These are phyloP conservation scores for Pneumocystis canis DNA, from an alignment of 1,139 yeast species.

Conservation along the genomic window DNA sequence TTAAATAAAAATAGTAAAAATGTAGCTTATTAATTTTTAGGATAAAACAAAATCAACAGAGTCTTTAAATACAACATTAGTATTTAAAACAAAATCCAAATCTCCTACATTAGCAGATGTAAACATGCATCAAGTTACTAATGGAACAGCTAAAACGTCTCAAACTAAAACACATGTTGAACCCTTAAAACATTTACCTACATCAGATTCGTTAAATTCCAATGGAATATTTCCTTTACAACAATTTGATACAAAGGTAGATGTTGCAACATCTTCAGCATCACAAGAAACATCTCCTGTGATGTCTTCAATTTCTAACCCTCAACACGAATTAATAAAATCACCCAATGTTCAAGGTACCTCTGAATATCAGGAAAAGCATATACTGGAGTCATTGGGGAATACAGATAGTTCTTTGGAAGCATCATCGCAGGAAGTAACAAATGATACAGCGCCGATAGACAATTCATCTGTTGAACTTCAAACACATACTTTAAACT, in stretches of 20 bases:
- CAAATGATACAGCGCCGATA: not conserved
- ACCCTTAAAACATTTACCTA: not conserved
- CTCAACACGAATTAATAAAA: not conserved
- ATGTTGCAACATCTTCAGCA: slow-evolving; percentile 10
- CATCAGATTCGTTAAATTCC: slow-evolving; percentile 9
- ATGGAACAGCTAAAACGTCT: slow-evolving; percentile 19
- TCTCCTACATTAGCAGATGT: slow-evolving; percentile 13
- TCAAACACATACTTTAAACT: not conserved
- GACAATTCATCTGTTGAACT: not conserved
- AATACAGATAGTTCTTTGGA: slow-evolving; percentile 23
- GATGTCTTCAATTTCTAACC: not conserved
- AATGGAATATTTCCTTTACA: slow-evolving; percentile 8
- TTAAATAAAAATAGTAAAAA: not conserved
- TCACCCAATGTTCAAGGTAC: not conserved
- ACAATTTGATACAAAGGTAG: slow-evolving; percentile 9
- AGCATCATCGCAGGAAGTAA: not conserved
- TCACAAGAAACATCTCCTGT: slow-evolving; percentile 2
- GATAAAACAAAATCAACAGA: slow-evolving; percentile 12
- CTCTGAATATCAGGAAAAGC: slow-evolving; percentile 3
- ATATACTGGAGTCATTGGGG: slow-evolving; percentile 7
- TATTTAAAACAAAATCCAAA: slow-evolving; percentile 12
- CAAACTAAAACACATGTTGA: slow-evolving; percentile 11
- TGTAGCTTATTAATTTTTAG: not conserved
- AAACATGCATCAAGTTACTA: slow-evolving; percentile 10
- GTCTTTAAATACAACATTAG: slow-evolving; percentile 13